Percentiles rank a stretch among this genome's conserved stretches.
These are phyloP conservation scores for Carex kokanica DNA, from an alignment of 176 grass and related monocot species.

Conservation along the genomic window DNA sequence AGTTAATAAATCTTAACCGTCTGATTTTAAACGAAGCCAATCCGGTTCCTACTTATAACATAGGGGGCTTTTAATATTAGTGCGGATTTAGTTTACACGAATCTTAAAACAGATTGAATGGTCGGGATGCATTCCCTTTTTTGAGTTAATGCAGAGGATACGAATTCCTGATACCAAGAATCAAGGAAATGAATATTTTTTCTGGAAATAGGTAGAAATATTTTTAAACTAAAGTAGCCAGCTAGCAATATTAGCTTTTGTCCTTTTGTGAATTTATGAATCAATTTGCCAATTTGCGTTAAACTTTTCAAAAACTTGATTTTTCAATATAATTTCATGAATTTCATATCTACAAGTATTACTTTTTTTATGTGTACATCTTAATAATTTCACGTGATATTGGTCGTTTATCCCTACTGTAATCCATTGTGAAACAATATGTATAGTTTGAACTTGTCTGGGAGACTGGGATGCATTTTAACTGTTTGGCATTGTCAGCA, in stretches of 20 bases:
- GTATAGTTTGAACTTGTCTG: not conserved
- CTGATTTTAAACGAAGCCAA: too few relatives aligned
- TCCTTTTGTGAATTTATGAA: not conserved
- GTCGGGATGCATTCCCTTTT: too few relatives aligned
- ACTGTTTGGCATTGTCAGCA: not conserved
- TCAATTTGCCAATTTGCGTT: not conserved
- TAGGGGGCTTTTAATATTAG: too few relatives aligned
- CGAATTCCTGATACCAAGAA: not conserved
- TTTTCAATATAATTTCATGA: not conserved
- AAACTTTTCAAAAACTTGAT: not conserved
- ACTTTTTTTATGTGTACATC: not conserved
- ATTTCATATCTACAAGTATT: not conserved
- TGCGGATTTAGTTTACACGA: too few relatives aligned
- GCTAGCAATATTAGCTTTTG: not conserved
- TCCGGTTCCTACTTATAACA: too few relatives aligned
- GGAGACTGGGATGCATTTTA: not conserved
- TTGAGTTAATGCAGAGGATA: too few relatives aligned
- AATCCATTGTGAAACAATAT: not conserved
- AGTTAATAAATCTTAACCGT: too few relatives aligned
- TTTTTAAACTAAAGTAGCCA: not conserved
- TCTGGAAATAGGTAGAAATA: not conserved
- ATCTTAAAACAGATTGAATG: too few relatives aligned
- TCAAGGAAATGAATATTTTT: not conserved
- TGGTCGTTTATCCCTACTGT: not conserved
- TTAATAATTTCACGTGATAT: not conserved